phyloP scores from a whole-genome alignment of 164 flowering plant species.

The Berberis thunbergii region DNA sequence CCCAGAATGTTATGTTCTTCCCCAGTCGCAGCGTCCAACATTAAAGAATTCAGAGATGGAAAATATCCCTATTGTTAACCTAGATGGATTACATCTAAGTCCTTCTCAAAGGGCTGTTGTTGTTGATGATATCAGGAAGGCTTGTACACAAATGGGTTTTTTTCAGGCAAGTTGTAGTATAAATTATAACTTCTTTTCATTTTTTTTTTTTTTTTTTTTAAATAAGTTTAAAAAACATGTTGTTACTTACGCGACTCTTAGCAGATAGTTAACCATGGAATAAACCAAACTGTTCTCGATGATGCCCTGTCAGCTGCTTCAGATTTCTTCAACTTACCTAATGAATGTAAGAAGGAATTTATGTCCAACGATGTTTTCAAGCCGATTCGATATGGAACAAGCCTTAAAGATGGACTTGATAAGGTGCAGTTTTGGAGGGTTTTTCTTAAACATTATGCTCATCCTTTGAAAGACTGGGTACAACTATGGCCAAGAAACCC shows the following conservation, averaged over 20 bases:
- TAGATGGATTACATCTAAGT: constrained; percentile 4
- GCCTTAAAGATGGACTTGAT: constrained; percentile 39
- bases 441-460: constrained; percentile 52
- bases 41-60: not conserved
- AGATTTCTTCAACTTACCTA: constrained; percentile 34
- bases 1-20: constrained; percentile 18
- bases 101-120: constrained; percentile 11
- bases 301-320: constrained; percentile 23
- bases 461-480: constrained; percentile 42
- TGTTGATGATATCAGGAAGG: constrained; percentile 21
- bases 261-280: constrained; percentile 46
- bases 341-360: constrained; percentile 21
- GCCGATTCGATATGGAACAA: constrained; percentile 46
- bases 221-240: no score
- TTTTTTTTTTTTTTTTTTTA: no score
- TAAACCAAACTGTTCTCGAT: constrained; percentile 18
- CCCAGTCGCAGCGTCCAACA: constrained; percentile 6
- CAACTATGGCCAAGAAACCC: constrained; percentile 42
- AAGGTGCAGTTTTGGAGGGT: constrained; percentile 40
- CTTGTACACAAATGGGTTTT: constrained; percentile 25
- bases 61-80: constrained; percentile 17
- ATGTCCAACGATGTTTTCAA: constrained; percentile 37
- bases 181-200: not conserved
- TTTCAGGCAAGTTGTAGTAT: constrained; percentile 24
- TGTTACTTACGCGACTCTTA: not conserved